Evolutionary conservation across 1,284 basidiomycete genomes (phyloP).

Genomic region (Malassezia obtusa): DNA sequence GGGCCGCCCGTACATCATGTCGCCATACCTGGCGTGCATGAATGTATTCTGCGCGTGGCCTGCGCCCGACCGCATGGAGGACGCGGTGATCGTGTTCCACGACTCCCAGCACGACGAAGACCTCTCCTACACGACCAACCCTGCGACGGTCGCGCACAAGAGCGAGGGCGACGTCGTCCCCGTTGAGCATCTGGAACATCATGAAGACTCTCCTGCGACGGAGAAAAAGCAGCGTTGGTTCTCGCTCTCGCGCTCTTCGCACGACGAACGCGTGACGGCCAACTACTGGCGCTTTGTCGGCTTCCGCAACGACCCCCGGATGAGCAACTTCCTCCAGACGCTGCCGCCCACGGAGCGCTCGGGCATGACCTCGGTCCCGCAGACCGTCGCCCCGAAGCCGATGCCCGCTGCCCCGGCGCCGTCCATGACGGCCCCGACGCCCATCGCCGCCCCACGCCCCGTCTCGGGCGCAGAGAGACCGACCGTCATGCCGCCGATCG

Average conservation of each 20-base stretch:
- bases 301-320: conserved; percentile 37
- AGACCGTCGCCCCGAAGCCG: background rate
- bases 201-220: conserved; percentile 11
- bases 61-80: conserved; percentile 38
- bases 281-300: conserved; percentile 50
- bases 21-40: conserved; percentile 49
- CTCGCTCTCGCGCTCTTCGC: conserved; percentile 20
- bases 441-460: background rate
- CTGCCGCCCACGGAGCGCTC: conserved; percentile 12
- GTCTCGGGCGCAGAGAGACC: background rate
- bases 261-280: conserved; percentile 39
- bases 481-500: background rate
- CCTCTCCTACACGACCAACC: conserved; percentile 14
- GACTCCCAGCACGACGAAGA: conserved; percentile 22
- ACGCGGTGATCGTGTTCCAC: conserved; percentile 47
- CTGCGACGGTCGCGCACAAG: conserved; percentile 21
- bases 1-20: conserved; percentile 50
- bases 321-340: conserved; percentile 30
- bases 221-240: conserved; percentile 36
- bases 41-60: conserved; percentile 50
- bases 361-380: background rate
- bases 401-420: background rate
- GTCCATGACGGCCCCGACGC: background rate
- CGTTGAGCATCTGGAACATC: conserved; percentile 32
- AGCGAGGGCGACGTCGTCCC: conserved; percentile 48